Evolutionary conservation across 2,329 filamentous ascomycete genomes (phyloP), one percentile per base, ranked within the genome.

Genomic region (Diaporthe destruens): DNA sequence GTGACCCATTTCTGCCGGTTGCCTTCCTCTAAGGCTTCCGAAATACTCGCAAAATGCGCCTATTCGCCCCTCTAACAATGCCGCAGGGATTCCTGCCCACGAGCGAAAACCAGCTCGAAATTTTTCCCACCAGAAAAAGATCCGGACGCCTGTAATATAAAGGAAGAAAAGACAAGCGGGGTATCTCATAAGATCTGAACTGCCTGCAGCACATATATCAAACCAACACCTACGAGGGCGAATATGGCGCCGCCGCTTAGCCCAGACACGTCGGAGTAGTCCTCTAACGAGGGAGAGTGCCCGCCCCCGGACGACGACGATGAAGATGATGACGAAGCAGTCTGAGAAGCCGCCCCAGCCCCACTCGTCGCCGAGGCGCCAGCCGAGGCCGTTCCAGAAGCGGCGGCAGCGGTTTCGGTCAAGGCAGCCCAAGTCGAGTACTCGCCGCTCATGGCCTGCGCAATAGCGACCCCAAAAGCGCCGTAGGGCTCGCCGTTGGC

Each of bases 401-500:
- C 67, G 11, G 53, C 59, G 2, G 53, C 57, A 3, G 56, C 56
- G 2, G 36, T 7, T 51, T 34, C 29, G 2, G 72, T 70, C 70
- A 74, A 16, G 12, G 71, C 70, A 3, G 67, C 70, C 74, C 74
- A 75, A 54, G 42, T 65, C 1, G 54, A 36, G 18, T 74, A 75
- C 47, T 74, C 53, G 59, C 55, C 61, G 57, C 72, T 74, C 69
- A 69, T 39, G 6, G 72, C 74, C 42, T 49, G 57, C 59, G 72
- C 66, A 39, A 75, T 23, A 6, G 66, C 39, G 14, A 75, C 66
- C 7, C 65, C 72, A 36, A 75, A 75, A 11, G 70, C 57, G 7
- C 74, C 74, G 42, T 75, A 75, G 25, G 67, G 72, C 70, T 75
- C 74, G 14, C 70, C 70, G n/a, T 72, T 32, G n/a, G 67, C 51